These are phyloP conservation scores for Ogataea nitratoaversa DNA, from an alignment of 805 yeast genomes.

Conservation along the genomic window DNA sequence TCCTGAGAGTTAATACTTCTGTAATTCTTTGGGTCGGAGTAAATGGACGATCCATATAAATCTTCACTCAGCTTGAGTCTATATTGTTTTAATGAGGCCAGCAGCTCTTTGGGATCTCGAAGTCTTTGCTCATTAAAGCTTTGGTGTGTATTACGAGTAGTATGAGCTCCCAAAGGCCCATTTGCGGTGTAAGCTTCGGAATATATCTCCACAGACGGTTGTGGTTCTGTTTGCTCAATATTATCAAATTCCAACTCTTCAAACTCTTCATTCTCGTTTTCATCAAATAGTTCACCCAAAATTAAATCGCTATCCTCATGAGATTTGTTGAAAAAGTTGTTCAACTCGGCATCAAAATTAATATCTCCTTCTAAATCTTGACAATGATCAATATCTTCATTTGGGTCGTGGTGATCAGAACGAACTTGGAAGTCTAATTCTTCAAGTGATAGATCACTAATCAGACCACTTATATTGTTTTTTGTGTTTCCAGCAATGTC, in stretches of 20 bases:
- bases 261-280: slow-evolving; percentile 10
- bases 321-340: slow-evolving; percentile 13
- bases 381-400: slow-evolving; percentile 14
- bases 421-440: slow-evolving; percentile 35
- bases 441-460: slow-evolving; percentile 30
- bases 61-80: slow-evolving; percentile 2
- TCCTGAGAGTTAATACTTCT: background rate
- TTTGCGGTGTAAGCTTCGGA: too few relatives aligned
- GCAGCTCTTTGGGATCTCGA: background rate
- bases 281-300: slow-evolving; percentile 20
- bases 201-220: too few relatives aligned
- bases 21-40: background rate
- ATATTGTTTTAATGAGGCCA: background rate
- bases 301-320: slow-evolving; percentile 13
- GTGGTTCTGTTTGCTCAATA: too few relatives aligned
- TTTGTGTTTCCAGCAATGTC: slow-evolving; percentile 1
- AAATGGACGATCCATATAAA: slow-evolving; percentile 1
- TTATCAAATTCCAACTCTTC: slow-evolving; percentile 20
- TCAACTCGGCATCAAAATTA: slow-evolving; percentile 19
- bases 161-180: too few relatives aligned
- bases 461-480: slow-evolving; percentile 17
- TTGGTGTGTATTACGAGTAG: too few relatives aligned
- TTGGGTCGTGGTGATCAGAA: slow-evolving; percentile 14
- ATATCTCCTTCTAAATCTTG: slow-evolving; percentile 15
- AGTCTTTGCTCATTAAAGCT: slow-evolving; percentile 1